A percentile compares a stretch with the other conserved stretches of the same genome.
Conservation (phyloP, 73 alveolate species). For the Tetrahymena malaccensis region DNA sequence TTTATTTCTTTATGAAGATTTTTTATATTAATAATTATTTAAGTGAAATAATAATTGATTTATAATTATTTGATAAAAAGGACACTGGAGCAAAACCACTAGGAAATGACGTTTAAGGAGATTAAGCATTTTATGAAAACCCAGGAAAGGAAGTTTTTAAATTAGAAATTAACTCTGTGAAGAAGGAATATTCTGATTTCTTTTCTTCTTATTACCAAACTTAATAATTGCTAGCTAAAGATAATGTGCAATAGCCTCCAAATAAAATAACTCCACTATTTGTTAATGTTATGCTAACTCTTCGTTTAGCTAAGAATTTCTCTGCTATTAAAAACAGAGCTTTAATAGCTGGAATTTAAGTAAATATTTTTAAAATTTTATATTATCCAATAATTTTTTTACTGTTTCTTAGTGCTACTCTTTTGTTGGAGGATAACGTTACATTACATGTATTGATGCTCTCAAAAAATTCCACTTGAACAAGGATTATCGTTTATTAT, state of each 20-base stretch:
- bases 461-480: not conserved
- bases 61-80: not conserved
- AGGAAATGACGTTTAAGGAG: not conserved
- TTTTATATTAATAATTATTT: not conserved
- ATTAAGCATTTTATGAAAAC: not conserved
- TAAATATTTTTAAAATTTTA: not conserved
- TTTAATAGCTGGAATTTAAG: not conserved
- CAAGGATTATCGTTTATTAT: not conserved
- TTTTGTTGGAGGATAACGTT: not conserved
- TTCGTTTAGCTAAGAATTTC: not conserved
- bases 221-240: not conserved
- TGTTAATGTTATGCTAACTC: not conserved
- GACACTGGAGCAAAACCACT: not conserved
- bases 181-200: not conserved
- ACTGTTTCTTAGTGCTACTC: not conserved
- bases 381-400: not conserved
- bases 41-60: not conserved
- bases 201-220: not conserved
- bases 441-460: not conserved
- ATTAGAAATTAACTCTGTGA: not conserved
- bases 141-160: not conserved
- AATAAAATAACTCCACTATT: not conserved
- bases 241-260: not conserved
- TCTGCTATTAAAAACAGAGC: not conserved
- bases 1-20: not conserved